Conservation (phyloP, 164 flowering plant genomes). For the Kalanchoe fedtschenkoi region DNA sequence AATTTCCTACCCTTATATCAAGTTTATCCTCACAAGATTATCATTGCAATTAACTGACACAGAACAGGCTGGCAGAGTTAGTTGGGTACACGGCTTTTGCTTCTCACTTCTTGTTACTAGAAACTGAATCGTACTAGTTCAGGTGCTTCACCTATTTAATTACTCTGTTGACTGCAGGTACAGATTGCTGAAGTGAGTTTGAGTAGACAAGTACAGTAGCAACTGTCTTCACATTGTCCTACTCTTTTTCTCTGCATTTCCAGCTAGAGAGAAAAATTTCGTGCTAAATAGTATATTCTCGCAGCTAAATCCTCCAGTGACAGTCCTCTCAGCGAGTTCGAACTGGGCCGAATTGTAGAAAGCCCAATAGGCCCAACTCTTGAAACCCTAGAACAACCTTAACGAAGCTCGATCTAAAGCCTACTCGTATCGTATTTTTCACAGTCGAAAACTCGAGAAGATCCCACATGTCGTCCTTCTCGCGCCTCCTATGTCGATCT, state of each 20-base stretch:
- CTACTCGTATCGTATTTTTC: no score
- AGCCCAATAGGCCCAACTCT: background rate
- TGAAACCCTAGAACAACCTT: background rate
- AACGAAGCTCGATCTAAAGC: background rate
- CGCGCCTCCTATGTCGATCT: constrained; percentile 13
- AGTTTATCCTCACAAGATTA: constrained; percentile 1
- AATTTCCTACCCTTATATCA: no score
- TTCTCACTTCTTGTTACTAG: background rate
- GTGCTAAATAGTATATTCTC: no score
- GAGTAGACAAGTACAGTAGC: background rate
- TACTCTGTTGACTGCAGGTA: constrained; percentile 3
- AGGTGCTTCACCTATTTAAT: constrained; percentile 2
- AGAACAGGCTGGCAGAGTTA: background rate
- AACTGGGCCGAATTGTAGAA: background rate
- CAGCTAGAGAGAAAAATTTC: no score
- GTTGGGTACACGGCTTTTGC: background rate
- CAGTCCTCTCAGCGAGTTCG: no score
- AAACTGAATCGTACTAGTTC: constrained; percentile 1
- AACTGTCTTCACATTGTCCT: no score
- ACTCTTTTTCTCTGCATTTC: no score
- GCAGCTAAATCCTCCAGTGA: no score
- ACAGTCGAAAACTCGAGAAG: background rate
- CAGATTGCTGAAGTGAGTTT: background rate
- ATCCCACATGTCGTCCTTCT: constrained; percentile 9
- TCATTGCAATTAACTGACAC: background rate